A percentile compares a stretch with the other conserved stretches of the same genome.
These are phyloP conservation scores for Omphalotus olearius DNA, from an alignment of 1,284 basidiomycete genomes.

Conservation along the genomic window DNA sequence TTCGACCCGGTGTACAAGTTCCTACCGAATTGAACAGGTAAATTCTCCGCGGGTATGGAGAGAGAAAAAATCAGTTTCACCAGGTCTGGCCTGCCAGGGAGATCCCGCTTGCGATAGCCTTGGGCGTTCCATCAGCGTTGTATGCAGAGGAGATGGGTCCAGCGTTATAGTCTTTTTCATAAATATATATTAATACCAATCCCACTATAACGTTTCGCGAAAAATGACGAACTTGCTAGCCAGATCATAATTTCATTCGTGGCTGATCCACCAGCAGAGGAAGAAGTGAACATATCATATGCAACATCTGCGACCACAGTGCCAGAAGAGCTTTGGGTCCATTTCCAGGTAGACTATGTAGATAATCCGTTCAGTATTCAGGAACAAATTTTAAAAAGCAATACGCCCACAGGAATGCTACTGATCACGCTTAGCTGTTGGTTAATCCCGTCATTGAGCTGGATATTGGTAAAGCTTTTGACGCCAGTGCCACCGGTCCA, in stretches of 20 bases:
- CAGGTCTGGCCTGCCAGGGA: constrained; percentile 48
- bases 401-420: constrained; percentile 46
- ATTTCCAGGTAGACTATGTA: constrained; percentile 37
- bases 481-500: constrained; percentile 51
- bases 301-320: constrained; percentile 48
- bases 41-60: background rate
- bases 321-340: constrained; percentile 31
- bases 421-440: constrained; percentile 48
- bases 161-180: constrained; percentile 36
- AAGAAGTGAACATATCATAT: constrained; percentile 61
- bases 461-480: constrained; percentile 61
- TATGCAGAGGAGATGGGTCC: constrained; percentile 53
- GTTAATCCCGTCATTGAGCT: constrained; percentile 48
- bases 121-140: constrained; percentile 41
- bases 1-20: constrained; percentile 57
- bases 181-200: too few species aligned
- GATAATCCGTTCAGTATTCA: background rate
- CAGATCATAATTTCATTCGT: constrained; percentile 66
- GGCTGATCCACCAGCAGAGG: constrained; percentile 43
- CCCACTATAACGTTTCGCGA: too few species aligned
- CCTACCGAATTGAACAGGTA: constrained; percentile 27
- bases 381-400: background rate
- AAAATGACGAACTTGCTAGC: constrained; percentile 36
- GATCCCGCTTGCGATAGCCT: constrained; percentile 40
- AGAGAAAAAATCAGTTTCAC: constrained; percentile 21